These are phyloP conservation scores for Russula olivacea DNA, from an alignment of 768 basidiomycete species.

Conservation along the genomic window DNA sequence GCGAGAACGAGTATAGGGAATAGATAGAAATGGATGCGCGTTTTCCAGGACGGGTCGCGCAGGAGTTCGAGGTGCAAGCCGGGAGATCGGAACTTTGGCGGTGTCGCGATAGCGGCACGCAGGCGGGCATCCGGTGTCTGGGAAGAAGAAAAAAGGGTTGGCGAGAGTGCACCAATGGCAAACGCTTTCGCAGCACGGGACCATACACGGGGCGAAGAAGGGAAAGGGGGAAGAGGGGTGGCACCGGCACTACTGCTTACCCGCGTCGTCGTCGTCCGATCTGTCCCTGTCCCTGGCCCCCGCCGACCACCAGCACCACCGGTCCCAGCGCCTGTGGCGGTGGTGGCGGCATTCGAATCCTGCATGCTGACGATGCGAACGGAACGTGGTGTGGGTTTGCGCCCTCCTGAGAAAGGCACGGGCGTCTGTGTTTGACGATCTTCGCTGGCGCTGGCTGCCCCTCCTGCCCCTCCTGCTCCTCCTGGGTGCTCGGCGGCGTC, in stretches of 20 bases:
- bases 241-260: slow-evolving; percentile 33
- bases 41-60: slow-evolving; percentile 49
- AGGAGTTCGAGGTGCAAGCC: slow-evolving; percentile 65
- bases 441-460: not conserved
- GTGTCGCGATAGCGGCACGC: slow-evolving; percentile 28
- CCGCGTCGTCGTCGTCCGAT: slow-evolving; percentile 47
- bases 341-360: slow-evolving; percentile 29
- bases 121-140: slow-evolving; percentile 30
- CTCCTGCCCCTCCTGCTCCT: too few relatives aligned
- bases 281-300: slow-evolving; percentile 41
- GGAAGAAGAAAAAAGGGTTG: slow-evolving; percentile 43
- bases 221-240: not conserved
- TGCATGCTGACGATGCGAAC: slow-evolving; percentile 75
- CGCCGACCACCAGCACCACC: slow-evolving; percentile 23
- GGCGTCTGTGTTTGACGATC: slow-evolving; percentile 13
- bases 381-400: slow-evolving; percentile 73
- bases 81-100: slow-evolving; percentile 62
- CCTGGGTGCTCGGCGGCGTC: not conserved
- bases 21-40: slow-evolving; percentile 59
- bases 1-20: slow-evolving; percentile 67
- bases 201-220: slow-evolving; percentile 41
- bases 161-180: slow-evolving; percentile 32
- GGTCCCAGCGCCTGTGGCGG: not conserved
- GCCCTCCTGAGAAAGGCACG: slow-evolving; percentile 46
- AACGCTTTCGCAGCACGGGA: slow-evolving; percentile 48